Conservation (phyloP, 1,284 basidiomycete genomes). For the Cryptococcus sp. region DNA sequence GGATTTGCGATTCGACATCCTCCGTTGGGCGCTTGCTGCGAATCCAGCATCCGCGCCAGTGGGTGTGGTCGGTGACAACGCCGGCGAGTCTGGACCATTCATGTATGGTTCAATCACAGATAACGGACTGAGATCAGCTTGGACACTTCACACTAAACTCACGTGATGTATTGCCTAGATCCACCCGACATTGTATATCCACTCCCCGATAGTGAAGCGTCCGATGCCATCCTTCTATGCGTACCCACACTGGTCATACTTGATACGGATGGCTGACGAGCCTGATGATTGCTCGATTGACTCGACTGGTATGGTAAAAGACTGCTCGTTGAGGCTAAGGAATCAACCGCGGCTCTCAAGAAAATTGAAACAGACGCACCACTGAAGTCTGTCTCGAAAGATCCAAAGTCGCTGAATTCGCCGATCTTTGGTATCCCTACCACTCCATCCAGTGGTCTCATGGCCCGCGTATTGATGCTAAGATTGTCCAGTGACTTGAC, state of each 20-base stretch:
- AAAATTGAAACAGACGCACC: background rate
- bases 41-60: constrained; percentile 39
- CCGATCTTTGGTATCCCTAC: constrained; percentile 21
- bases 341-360: background rate
- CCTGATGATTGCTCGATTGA: background rate
- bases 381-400: background rate
- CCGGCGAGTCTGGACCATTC: constrained; percentile 10
- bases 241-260: constrained; percentile 13
- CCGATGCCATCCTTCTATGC: constrained; percentile 42
- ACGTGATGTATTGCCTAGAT: constrained; percentile 19
- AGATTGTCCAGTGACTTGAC: constrained; percentile 16
- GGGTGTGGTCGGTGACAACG: constrained; percentile 35
- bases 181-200: constrained; percentile 27
- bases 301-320: constrained; percentile 5
- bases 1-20: constrained; percentile 35
- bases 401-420: constrained; percentile 9
- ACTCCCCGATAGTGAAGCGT: constrained; percentile 42
- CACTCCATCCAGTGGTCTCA: constrained; percentile 19
- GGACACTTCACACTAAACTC: constrained; percentile 7
- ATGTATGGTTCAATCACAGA: constrained; percentile 31
- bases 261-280: constrained; percentile 10
- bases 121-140: constrained; percentile 24
- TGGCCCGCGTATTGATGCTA: constrained; percentile 15
- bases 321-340: background rate
- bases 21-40: constrained; percentile 16